Percentiles rank a stretch among this genome's conserved stretches.
Conservation (phyloP, 1,284 basidiomycete species). For the Boletus semigastroideus region DNA sequence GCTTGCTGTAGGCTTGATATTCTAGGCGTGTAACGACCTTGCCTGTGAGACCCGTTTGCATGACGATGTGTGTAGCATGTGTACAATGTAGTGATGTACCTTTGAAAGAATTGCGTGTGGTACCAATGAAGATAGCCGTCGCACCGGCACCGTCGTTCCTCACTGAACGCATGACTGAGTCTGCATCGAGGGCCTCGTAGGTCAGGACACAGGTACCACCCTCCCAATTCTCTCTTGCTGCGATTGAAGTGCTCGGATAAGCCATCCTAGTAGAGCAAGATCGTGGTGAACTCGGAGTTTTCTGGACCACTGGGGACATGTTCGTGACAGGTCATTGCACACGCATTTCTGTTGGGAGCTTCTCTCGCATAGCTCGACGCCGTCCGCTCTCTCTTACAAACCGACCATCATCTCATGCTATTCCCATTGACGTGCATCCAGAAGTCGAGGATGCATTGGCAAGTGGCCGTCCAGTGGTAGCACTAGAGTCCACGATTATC, state of each 20-base stretch:
- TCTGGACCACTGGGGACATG: slow-evolving; percentile 13
- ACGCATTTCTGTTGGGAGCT: slow-evolving; percentile 2
- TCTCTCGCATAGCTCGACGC: slow-evolving; percentile 8
- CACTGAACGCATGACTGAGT: slow-evolving; percentile 60
- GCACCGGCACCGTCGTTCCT: slow-evolving; percentile 67
- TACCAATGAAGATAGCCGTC: slow-evolving; percentile 72
- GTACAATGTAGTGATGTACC: slow-evolving; percentile 34
- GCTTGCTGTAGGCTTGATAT: slow-evolving; percentile 80
- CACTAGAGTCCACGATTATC: slow-evolving; percentile 87
- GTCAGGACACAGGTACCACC: slow-evolving; percentile 61
- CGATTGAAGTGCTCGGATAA: slow-evolving; percentile 43
- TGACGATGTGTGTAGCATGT: slow-evolving; percentile 1
- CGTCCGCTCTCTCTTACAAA: slow-evolving; percentile 5
- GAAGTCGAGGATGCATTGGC: slow-evolving; percentile 79
- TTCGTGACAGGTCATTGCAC: slow-evolving; percentile 11
- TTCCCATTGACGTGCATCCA: slow-evolving; percentile 68
- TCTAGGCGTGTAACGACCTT: slow-evolving; percentile 72
- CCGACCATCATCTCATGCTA: slow-evolving; percentile 11
- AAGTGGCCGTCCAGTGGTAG: slow-evolving; percentile 60
- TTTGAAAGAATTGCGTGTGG: slow-evolving; percentile 62
- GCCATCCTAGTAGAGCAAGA: slow-evolving; percentile 15
- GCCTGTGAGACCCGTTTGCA: slow-evolving; percentile 42
- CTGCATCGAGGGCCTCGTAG: slow-evolving; percentile 54
- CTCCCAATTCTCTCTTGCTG: slow-evolving; percentile 44
- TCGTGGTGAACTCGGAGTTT: background rate